Conservation (phyloP, 2,329 filamentous ascomycete species). For the Penicillium sp. region DNA sequence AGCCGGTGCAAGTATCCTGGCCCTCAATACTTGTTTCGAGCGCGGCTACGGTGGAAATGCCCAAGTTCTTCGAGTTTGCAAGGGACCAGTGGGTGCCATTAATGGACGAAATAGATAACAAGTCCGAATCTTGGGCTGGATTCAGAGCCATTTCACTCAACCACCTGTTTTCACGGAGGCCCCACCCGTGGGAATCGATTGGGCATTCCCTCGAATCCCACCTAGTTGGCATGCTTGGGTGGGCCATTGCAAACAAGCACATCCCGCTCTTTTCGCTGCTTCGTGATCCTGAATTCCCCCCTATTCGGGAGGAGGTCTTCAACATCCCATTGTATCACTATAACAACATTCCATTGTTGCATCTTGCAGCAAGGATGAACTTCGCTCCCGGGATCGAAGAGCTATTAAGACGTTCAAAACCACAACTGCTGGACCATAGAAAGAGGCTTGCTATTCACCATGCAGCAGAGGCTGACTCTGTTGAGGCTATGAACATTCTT, state of each 20-base stretch:
- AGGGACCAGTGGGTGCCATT: neutral
- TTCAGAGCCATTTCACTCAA: neutral
- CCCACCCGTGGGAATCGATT: neutral
- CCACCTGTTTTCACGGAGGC: neutral
- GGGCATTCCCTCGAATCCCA: neutral
- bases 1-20: neutral
- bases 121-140: neutral
- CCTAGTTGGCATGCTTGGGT: neutral
- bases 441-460: neutral
- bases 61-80: neutral
- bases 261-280: conserved; percentile 36
- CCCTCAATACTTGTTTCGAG: neutral
- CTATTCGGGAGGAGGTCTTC: neutral
- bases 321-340: conserved; percentile 1
- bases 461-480: neutral
- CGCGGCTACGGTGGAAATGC: neutral
- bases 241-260: neutral
- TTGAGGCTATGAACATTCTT: neutral
- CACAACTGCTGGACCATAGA: neutral
- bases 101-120: neutral
- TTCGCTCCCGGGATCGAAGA: neutral
- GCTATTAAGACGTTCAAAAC: neutral
- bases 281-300: neutral
- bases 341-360: neutral
- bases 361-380: neutral